These are phyloP conservation scores for Arabidopsis arenosa DNA, from an alignment of 345 rosid genomes.

Conservation along the genomic window DNA sequence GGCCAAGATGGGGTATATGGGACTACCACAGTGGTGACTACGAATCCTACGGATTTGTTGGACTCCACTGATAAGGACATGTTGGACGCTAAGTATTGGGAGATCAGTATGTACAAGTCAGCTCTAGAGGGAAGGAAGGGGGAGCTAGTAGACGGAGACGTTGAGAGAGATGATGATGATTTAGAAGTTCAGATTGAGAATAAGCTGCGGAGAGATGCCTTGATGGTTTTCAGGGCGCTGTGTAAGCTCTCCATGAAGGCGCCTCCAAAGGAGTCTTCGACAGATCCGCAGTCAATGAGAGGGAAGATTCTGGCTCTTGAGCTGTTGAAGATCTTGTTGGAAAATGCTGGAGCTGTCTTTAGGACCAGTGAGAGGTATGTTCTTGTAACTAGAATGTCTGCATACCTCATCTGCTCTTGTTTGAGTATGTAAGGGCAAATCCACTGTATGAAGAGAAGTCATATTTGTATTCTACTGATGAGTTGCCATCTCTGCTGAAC, in stretches of 20 bases:
- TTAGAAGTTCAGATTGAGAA: constrained; percentile 97
- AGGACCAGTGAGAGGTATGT: constrained; percentile 95
- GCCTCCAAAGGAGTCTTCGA: constrained; percentile 84
- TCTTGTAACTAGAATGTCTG: neutral
- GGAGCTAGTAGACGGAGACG: constrained; percentile 83
- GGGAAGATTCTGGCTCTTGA: constrained; percentile 98
- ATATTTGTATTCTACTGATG: constrained; percentile 28
- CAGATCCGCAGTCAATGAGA: constrained; percentile 91
- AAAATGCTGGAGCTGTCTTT: constrained; percentile 97
- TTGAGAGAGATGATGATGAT: constrained; percentile 87
- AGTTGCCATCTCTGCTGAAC: constrained; percentile 49
- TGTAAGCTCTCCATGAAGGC: constrained; percentile 98
- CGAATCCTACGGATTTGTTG: constrained; percentile 71
- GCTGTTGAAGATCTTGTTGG: constrained; percentile 92
- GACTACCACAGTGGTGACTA: constrained; percentile 67
- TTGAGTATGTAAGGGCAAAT: constrained; percentile 9
- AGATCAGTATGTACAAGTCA: constrained; percentile 98
- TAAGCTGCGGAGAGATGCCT: constrained; percentile 95
- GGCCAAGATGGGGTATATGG: constrained; percentile 61
- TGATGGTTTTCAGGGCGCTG: constrained; percentile 93
- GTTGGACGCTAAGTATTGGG: constrained; percentile 99
- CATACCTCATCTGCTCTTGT: neutral
- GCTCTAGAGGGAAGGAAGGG: constrained; percentile 98
- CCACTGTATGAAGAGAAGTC: neutral
- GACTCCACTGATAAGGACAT: constrained; percentile 88